Base-by-base conservation (phyloP, 2,329 filamentous ascomycete genomes). In the Aspergillus awamori region DNA sequence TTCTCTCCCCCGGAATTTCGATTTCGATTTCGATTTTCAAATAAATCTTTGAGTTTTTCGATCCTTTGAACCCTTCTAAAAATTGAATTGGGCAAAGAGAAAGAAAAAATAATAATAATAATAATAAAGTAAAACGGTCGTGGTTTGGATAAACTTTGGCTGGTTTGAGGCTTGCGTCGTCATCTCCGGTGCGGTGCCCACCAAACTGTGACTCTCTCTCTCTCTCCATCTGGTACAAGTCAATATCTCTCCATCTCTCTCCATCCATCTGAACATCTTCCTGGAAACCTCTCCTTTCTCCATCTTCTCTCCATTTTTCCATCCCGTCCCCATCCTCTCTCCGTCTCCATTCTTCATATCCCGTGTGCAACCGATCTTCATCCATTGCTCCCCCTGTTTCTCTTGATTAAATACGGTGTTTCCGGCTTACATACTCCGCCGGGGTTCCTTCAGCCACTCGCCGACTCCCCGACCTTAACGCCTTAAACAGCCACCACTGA, bases 301-400 rank as follows among this genome's bases (percentile, higher is more conserved):
- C 33, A 36, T 45, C 66, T 57, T 58, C 47, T 52, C 53, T n/a
- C 33, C 36, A 22, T n/a, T 24, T 8, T 47, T 17, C 8, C n/a
- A 30, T 36, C 30, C 8, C 30, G 43, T 41, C 43, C 45, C 15
- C 39, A 26, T 4, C 4, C 17, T 24, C 38, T 33, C 17, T 17
- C n/a, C 20, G 20, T 20, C 20, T 20, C 20, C 20, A 20, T 20
- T 20, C 20, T 2, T 20, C 20, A 20, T 45, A 5, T 11, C 41
- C 11, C 8, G 41, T 33, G 28, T 30, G 28, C 28, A 30, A 30
- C 8, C 39, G 10, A 47, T 38, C 28, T 10, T 30, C 28, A 30
- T 26, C 33, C 10, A 48, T 58, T 43, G 53, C 41, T 57, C 47
- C 17, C n/a, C 20, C 20, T 45, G 20, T 45, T 13, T 36, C 11